Conservation (phyloP, 148 eudicot genomes). For the Persicaria maculosa region DNA sequence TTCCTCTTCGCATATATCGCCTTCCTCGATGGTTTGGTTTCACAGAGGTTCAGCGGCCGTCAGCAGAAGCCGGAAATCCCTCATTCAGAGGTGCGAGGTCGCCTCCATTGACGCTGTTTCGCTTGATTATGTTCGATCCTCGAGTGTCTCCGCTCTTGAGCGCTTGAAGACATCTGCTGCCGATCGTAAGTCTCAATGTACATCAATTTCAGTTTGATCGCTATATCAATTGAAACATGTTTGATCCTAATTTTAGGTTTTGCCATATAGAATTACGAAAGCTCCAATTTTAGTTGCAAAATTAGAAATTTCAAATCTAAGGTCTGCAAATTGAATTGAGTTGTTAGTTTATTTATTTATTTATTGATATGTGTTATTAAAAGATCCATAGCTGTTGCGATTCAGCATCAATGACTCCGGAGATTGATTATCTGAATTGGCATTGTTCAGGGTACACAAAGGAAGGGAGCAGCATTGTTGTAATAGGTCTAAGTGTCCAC, state of each 20-base stretch:
- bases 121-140: slow-evolving; percentile 14
- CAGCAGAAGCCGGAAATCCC: slow-evolving; percentile 13
- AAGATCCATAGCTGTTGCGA: too few relatives aligned
- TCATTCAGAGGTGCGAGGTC: slow-evolving; percentile 28
- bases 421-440: background rate
- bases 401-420: too few relatives aligned
- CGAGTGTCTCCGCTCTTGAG: slow-evolving; percentile 30
- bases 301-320: too few relatives aligned
- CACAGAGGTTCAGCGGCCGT: slow-evolving; percentile 15
- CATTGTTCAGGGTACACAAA: slow-evolving; percentile 62
- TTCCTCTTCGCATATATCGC: slow-evolving; percentile 9
- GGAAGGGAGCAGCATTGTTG: slow-evolving; percentile 87
- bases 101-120: slow-evolving; percentile 17
- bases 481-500: slow-evolving; percentile 82
- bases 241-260: too few relatives aligned
- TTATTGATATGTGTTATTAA: too few relatives aligned
- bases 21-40: slow-evolving; percentile 25
- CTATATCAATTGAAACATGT: too few relatives aligned
- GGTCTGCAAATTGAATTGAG: too few relatives aligned
- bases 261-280: too few relatives aligned
- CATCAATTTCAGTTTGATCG: too few relatives aligned
- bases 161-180: slow-evolving; percentile 39
- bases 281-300: too few relatives aligned
- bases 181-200: slow-evolving; percentile 20
- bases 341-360: too few relatives aligned